Percentiles rank a stretch among this genome's conserved stretches.
Conservation (phyloP, 805 yeast genomes). For the Candida silvicultrix region DNA sequence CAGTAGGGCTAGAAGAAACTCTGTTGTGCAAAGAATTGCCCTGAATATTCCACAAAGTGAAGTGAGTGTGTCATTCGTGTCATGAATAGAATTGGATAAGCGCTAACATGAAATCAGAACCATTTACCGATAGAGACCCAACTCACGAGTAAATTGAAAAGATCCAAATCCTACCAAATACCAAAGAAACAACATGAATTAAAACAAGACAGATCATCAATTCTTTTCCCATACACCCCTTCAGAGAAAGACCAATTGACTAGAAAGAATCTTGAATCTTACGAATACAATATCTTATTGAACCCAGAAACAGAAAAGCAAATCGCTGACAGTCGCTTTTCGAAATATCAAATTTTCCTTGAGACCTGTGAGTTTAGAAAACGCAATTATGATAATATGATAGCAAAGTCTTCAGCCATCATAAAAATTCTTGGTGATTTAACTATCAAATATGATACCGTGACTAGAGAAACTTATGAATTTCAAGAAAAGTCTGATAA, state of each 20-base stretch:
- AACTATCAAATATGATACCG: slow-evolving; percentile 46
- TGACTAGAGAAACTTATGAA: slow-evolving; percentile 54
- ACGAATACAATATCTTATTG: slow-evolving; percentile 36
- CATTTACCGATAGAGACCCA: slow-evolving; percentile 2
- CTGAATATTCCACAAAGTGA: slow-evolving; percentile 39
- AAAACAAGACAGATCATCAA: slow-evolving; percentile 9
- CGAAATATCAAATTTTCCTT: slow-evolving; percentile 24
- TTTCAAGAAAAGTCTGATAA: slow-evolving; percentile 53
- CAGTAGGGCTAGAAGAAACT: slow-evolving; percentile 45
- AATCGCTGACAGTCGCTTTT: slow-evolving; percentile 28
- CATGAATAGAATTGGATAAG: not conserved
- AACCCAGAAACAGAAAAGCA: slow-evolving; percentile 31
- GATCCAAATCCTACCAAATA: slow-evolving; percentile 9
- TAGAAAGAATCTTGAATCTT: slow-evolving; percentile 29
- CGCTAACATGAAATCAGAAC: not conserved
- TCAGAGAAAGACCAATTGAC: slow-evolving; percentile 30
- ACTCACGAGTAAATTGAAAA: slow-evolving; percentile 5
- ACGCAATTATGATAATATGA: slow-evolving; percentile 28
- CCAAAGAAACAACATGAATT: not conserved
- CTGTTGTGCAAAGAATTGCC: slow-evolving; percentile 60
- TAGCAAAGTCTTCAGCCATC: slow-evolving; percentile 39
- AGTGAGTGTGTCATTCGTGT: slow-evolving; percentile 13
- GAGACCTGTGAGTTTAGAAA: slow-evolving; percentile 27
- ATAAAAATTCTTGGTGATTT: slow-evolving; percentile 40
- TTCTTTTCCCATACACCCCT: slow-evolving; percentile 22